Evolutionary conservation across 2,329 filamentous ascomycete species (phyloP).

Genomic region (Periconia sp.): DNA sequence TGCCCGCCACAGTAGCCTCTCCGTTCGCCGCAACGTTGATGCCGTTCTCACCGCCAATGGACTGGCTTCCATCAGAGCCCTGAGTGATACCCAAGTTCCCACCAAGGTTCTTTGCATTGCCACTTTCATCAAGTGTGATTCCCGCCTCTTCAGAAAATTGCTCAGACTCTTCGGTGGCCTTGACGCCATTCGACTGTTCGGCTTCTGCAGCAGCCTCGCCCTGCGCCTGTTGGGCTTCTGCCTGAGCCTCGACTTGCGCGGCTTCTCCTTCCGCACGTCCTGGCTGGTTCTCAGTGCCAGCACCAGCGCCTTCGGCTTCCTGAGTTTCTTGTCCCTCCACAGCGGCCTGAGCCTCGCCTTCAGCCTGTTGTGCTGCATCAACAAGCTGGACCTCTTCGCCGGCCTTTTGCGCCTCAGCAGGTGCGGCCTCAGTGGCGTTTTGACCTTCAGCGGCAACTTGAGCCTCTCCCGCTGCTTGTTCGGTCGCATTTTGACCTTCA

Average conservation of each 20-base stretch:
- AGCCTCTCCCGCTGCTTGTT: neutral
- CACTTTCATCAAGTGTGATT: constrained; percentile 29
- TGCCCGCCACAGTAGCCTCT: constrained; percentile 28
- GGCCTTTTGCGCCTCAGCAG: constrained; percentile 6
- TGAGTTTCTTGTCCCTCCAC: neutral
- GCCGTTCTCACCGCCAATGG: constrained; percentile 36
- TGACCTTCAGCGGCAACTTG: neutral
- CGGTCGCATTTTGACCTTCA: constrained; percentile 3
- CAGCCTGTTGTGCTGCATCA: neutral
- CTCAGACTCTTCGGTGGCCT: constrained; percentile 38
- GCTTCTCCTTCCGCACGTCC: constrained; percentile 30
- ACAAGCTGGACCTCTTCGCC: neutral
- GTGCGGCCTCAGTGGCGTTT: neutral
- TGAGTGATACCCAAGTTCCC: constrained; percentile 41
- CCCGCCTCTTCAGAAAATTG: constrained; percentile 35
- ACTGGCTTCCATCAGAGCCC: constrained; percentile 38
- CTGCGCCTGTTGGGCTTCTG: neutral
- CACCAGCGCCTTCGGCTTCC: constrained; percentile 6
- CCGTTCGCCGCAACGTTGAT: constrained; percentile 38
- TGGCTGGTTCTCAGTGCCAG: constrained; percentile 28
- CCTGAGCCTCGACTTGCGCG: constrained; percentile 15
- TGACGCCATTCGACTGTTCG: constrained; percentile 28
- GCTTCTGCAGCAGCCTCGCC: constrained; percentile 18
- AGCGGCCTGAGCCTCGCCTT: neutral
- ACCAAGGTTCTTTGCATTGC: constrained; percentile 35